Percentiles rank a stretch among this genome's conserved stretches.
These are phyloP conservation scores for Boletus subcaerulescens DNA, from an alignment of 768 basidiomycete genomes.

Conservation along the genomic window DNA sequence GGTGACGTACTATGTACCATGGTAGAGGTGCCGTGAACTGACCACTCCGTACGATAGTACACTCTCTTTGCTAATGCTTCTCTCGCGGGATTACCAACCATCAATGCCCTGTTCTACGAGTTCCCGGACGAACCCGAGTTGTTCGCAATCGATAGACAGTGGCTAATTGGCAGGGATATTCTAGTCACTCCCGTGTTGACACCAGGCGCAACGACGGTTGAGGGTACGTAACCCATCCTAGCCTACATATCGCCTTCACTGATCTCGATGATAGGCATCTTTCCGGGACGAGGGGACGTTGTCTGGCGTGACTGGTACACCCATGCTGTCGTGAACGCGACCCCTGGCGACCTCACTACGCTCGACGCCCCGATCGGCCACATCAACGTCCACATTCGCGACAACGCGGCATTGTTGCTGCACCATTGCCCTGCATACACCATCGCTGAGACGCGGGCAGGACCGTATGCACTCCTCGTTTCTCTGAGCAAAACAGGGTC, in stretches of 20 bases:
- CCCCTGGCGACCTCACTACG: conserved; percentile 41
- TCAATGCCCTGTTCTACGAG: conserved; percentile 75
- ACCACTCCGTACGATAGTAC: conserved; percentile 41
- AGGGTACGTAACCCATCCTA: conserved; percentile 42
- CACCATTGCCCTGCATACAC: conserved; percentile 63
- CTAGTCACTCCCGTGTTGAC: conserved; percentile 74
- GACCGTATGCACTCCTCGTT: conserved; percentile 59
- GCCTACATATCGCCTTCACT: conserved; percentile 13
- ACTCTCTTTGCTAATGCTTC: conserved; percentile 69
- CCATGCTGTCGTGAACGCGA: conserved; percentile 49
- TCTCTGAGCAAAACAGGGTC: conserved; percentile 43
- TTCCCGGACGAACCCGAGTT: conserved; percentile 69
- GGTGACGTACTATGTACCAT: conserved; percentile 19
- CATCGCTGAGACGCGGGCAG: conserved; percentile 55
- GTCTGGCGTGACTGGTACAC: conserved; percentile 77
- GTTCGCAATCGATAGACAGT: conserved; percentile 62
- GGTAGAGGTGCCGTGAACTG: conserved; percentile 26
- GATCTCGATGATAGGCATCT: conserved; percentile 43
- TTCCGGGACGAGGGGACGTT: conserved; percentile 58
- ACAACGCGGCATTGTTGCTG: conserved; percentile 58
- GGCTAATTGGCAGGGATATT: conserved; percentile 60
- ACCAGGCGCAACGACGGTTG: conserved; percentile 65
- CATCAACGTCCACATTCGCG: conserved; percentile 71
- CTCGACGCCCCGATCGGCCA: conserved; percentile 68
- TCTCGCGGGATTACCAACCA: conserved; percentile 56